Evolutionary conservation across 1,284 basidiomycete genomes (phyloP), one percentile per base, ranked within the genome.

Genomic region (Coriolopsis trogii): DNA sequence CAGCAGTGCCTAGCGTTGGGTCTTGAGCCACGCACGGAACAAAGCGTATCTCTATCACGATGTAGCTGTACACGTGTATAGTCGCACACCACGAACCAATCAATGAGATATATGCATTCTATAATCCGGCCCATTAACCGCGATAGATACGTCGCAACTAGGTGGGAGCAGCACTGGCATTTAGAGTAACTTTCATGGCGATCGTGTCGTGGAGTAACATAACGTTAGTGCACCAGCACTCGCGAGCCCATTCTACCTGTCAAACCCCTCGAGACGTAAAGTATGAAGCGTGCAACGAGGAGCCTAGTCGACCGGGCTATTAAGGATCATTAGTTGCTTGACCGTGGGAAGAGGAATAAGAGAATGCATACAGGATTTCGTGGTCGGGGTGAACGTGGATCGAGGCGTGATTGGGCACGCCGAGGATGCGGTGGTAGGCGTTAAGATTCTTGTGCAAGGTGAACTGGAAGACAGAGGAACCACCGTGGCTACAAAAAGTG

Each of bases 391-490:
- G 78, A 56, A 86, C 80, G 57, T 87, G 86, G 58, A 91, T 86
- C 7, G 85, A 87, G 24, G 76, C 75, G 69, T 95, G 93, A 62
- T 82, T 91, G 23, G 80, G 75, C 29, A 93, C 79, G 33, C 90
- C 90, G 44, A 88, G 82, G 60, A 94, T 84, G 48, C 95, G 89
- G 69, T 93, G 93, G 77, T 87, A 95, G 3, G 89, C 94, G 69
- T 98, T 98, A 60, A 98, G 73, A 80, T 98, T 98, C 78, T 99
- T 98, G 80, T 98, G 94, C 59, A 95, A 74, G 3, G 94, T 97
- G 66, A 99, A 86, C 76, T 98, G 95, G 89, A 95, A 97, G 38
- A 96, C 88, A 0, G 92, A 91, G 8, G 88, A 84, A 21, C 86
- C 79, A 29, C 95, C 95, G 77, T 97, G 91, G 39, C 93, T 86